phyloP scores from a whole-genome alignment of 306 rosid species.

The Psophocarpus tetragonolobus region DNA sequence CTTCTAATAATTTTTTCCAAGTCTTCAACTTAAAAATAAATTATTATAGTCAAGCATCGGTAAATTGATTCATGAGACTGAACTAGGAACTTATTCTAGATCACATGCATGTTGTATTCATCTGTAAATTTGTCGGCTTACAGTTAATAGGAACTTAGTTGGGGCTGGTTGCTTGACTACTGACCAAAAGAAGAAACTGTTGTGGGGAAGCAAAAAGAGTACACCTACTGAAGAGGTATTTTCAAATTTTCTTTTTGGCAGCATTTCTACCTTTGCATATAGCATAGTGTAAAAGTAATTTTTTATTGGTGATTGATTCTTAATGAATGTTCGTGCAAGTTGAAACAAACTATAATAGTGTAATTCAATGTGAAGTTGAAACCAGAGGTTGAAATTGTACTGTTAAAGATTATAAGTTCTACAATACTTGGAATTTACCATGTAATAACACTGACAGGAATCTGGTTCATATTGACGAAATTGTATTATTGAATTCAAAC shows the following conservation, averaged over 20 bases:
- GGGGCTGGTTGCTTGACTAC: conserved; percentile 78
- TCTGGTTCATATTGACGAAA: neutral
- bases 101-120: conserved; percentile 8
- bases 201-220: conserved; percentile 91
- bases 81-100: conserved; percentile 1
- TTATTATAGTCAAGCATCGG: neutral
- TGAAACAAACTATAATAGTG: neutral
- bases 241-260: neutral
- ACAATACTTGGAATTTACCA: neutral
- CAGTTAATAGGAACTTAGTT: conserved; percentile 83
- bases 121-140: conserved; percentile 33
- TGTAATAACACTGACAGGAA: neutral
- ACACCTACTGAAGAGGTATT: conserved; percentile 75
- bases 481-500: neutral
- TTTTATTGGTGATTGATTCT: neutral
- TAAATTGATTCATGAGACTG: neutral
- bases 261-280: neutral
- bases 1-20: neutral
- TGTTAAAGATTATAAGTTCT: neutral
- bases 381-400: neutral
- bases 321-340: neutral
- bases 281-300: neutral
- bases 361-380: neutral
- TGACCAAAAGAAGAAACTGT: conserved; percentile 96
- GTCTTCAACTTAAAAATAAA: neutral